Percentiles rank a stretch among this genome's conserved stretches.
Conservation (phyloP, 2,329 filamentous ascomycete species). For the Diplodia intermedia region DNA sequence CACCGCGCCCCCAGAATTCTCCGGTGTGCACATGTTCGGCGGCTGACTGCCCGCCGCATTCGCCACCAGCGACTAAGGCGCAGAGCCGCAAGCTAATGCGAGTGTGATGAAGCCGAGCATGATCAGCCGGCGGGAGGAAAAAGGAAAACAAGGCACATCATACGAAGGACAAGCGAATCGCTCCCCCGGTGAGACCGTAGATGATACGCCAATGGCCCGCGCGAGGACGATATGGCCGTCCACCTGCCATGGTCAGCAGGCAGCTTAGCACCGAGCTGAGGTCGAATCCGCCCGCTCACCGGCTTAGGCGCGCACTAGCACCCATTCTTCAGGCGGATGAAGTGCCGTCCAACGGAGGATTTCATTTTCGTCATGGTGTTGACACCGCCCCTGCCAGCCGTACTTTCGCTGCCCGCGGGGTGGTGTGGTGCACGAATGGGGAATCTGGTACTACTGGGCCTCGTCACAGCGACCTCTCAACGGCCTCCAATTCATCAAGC, state of each 20-base stretch:
- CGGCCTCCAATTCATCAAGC: slow-evolving; percentile 31
- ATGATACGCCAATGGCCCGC: background rate
- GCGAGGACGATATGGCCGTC: background rate
- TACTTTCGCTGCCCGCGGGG: slow-evolving; percentile 20
- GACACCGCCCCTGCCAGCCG: background rate
- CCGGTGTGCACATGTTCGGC: background rate
- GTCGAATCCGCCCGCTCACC: background rate
- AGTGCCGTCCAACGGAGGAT: slow-evolving; percentile 8
- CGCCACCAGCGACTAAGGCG: slow-evolving; percentile 20
- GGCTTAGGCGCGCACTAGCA: slow-evolving; percentile 8
- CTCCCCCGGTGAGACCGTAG: slow-evolving; percentile 4
- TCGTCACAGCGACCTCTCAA: slow-evolving; percentile 29
- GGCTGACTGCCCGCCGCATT: background rate
- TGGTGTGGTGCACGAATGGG: slow-evolving; percentile 25
- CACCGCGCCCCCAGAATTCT: background rate
- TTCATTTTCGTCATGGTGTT: slow-evolving; percentile 16
- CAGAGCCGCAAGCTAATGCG: slow-evolving; percentile 32
- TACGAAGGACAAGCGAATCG: background rate
- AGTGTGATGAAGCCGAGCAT: slow-evolving; percentile 9
- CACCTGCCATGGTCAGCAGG: slow-evolving; percentile 20
- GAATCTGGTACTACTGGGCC: background rate
- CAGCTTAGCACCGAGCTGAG: slow-evolving; percentile 6
- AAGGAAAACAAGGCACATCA: slow-evolving; percentile 6
- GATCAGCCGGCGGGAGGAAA: slow-evolving; percentile 15
- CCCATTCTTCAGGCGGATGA: slow-evolving; percentile 9